Base-by-base conservation (phyloP, 1,284 basidiomycete species). In the Cystobasidium slooffiae region DNA sequence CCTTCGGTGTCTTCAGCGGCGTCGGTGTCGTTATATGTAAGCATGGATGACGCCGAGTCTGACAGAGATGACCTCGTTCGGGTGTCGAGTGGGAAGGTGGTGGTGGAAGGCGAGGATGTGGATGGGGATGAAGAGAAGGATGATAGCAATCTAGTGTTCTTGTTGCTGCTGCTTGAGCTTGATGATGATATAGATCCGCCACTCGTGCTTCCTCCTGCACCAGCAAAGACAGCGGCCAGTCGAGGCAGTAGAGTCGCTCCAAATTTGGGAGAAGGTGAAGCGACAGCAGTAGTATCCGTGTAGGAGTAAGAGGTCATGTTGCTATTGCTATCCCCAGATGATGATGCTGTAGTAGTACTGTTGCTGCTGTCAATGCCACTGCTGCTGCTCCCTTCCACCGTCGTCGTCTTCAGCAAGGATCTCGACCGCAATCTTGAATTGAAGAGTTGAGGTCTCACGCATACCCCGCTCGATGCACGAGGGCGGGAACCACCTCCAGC, bases 151-250 rank as follows among this genome's bases (percentile, higher is more conserved):
- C 39, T 61, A n/a, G 7, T 43, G 37, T 43, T 31, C 14, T 14
- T 12, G 56, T 39, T 8, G 39, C 39, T 63, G 61, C 61, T 18
- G 44, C 61, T 63, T 4, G 16, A 4, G 22, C 44, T n/a, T 6
- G 44, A 51, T 6, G 47, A 51, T 51, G 47, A 51, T 51, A 20
- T 16, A 51, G 47, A 51, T 51, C 47, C 56, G 39, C 56, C 56
- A 39, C 56, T 41, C 10, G 24, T 49, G 14, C 14, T 12, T 49
- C n/a, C 14, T 49, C 14, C 55, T 10, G 16, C 20, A 53, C 20
- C 24, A 16, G 37, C 44, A 63, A 63, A 63, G 47, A 63, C 61
- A 63, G 61, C 61, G 18, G 61, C 61, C 24, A 63, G 61, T 22
- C 61, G 61, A 20, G 61, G 61, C 20, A 63, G 61, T 1, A 63